These are phyloP conservation scores for Tetracladium setigerum DNA, from an alignment of 495 filamentous ascomycete genomes.

Conservation along the genomic window DNA sequence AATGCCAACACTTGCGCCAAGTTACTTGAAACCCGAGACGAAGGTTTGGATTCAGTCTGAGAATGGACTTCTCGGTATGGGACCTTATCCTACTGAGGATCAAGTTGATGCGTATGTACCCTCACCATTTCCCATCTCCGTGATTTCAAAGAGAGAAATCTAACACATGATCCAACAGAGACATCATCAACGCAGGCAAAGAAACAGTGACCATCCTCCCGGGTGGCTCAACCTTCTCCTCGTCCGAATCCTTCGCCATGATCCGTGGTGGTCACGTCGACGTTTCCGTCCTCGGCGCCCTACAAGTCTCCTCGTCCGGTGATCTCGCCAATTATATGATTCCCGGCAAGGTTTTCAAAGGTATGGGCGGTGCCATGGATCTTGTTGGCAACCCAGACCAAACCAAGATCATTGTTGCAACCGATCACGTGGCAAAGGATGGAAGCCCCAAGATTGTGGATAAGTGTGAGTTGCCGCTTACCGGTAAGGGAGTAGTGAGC, in stretches of 20 bases:
- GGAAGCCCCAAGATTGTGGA: conserved; percentile 85
- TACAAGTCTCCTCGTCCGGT: conserved; percentile 78
- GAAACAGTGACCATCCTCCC: conserved; percentile 83
- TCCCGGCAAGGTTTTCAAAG: conserved; percentile 87
- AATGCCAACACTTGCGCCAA: conserved; percentile 54
- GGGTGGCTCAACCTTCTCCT: conserved; percentile 74
- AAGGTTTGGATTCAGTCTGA: conserved; percentile 83
- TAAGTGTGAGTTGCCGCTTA: conserved; percentile 83
- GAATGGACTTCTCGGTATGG: conserved; percentile 88
- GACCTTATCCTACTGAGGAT: conserved; percentile 66
- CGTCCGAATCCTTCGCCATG: conserved; percentile 91
- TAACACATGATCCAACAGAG: conserved; percentile 33
- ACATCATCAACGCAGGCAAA: conserved; percentile 92
- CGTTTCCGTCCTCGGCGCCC: conserved; percentile 83
- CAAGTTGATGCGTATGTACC: conserved; percentile 42
- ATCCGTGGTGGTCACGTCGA: conserved; percentile 83
- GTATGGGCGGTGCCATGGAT: conserved; percentile 93
- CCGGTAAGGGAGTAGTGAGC: conserved; percentile 73
- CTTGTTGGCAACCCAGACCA: conserved; percentile 75
- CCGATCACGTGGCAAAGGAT: conserved; percentile 93
- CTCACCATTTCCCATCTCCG: background rate
- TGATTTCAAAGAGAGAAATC: background rate
- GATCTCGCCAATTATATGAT: conserved; percentile 94
- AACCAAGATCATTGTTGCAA: conserved; percentile 92
- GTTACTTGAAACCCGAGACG: conserved; percentile 40